These are phyloP conservation scores for Nicotiana otophora DNA, from an alignment of 257 asterid genomes.

Conservation along the genomic window DNA sequence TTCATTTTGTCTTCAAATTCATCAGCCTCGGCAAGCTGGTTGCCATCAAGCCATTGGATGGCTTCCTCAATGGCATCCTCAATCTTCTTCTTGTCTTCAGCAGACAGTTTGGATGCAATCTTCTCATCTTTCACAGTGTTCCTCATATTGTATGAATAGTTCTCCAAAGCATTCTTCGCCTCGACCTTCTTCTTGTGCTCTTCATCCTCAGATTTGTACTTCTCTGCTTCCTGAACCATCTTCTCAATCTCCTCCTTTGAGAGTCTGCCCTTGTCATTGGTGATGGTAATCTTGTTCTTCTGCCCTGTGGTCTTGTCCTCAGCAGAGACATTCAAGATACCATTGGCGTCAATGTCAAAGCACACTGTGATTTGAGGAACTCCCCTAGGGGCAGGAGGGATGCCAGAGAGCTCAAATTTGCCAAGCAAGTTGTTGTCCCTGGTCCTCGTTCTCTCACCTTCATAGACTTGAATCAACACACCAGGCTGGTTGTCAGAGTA, in stretches of 20 bases:
- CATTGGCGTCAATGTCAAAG: constrained; percentile 79
- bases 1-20: constrained; percentile 88
- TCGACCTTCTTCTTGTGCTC: constrained; percentile 87
- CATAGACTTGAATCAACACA: constrained; percentile 76
- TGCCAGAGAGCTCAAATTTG: constrained; percentile 76
- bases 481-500: constrained; percentile 84
- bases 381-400: constrained; percentile 82
- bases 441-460: constrained; percentile 74
- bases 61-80: constrained; percentile 60
- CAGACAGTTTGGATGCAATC: constrained; percentile 57
- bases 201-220: constrained; percentile 77
- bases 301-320: constrained; percentile 88
- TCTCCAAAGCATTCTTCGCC: constrained; percentile 69
- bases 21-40: constrained; percentile 70
- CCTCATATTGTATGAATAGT: constrained; percentile 87
- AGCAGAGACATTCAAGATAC: constrained; percentile 73
- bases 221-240: constrained; percentile 88
- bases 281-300: constrained; percentile 86
- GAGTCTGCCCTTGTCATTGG: constrained; percentile 76
- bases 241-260: constrained; percentile 83
- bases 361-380: constrained; percentile 83
- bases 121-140: constrained; percentile 76
- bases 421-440: constrained; percentile 73
- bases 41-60: constrained; percentile 66
- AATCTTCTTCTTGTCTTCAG: constrained; percentile 59